Percentiles rank a stretch among this genome's conserved stretches.
Evolutionary conservation across 176 grass and related monocot genomes (phyloP).

Genomic region (Zoysia japonica): DNA sequence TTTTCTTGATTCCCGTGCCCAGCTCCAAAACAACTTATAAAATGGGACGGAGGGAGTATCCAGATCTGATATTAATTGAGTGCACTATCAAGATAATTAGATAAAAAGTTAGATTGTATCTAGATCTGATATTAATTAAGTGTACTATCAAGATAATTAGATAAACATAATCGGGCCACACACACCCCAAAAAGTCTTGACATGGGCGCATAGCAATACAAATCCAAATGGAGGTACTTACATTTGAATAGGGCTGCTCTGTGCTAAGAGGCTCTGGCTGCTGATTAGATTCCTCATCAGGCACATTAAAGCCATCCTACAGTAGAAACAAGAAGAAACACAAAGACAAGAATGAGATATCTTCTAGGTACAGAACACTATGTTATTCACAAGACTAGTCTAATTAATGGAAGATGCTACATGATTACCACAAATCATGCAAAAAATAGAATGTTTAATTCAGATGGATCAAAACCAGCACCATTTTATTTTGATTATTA

Average conservation of each 20-base stretch:
- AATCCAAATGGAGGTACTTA: conserved; percentile 9
- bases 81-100: background rate
- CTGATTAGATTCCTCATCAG: conserved; percentile 2
- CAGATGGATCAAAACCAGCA: background rate
- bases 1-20: too few relatives aligned
- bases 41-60: background rate
- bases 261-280: conserved; percentile 28
- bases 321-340: conserved; percentile 14
- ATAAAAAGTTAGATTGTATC: background rate
- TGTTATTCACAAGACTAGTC: background rate
- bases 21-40: too few relatives aligned
- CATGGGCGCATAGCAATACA: background rate
- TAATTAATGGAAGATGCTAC: too few relatives aligned
- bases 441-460: background rate
- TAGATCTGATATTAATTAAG: background rate
- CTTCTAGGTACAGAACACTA: background rate
- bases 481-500: background rate
- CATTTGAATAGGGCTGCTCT: conserved; percentile 23
- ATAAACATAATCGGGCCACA: background rate
- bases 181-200: background rate
- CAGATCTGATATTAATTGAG: background rate
- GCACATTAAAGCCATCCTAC: conserved; percentile 27
- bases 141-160: background rate
- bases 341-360: conserved; percentile 5
- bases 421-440: background rate